Conservation (phyloP, 2,329 filamentous ascomycete species). For the Leptoxyphium fumago region DNA sequence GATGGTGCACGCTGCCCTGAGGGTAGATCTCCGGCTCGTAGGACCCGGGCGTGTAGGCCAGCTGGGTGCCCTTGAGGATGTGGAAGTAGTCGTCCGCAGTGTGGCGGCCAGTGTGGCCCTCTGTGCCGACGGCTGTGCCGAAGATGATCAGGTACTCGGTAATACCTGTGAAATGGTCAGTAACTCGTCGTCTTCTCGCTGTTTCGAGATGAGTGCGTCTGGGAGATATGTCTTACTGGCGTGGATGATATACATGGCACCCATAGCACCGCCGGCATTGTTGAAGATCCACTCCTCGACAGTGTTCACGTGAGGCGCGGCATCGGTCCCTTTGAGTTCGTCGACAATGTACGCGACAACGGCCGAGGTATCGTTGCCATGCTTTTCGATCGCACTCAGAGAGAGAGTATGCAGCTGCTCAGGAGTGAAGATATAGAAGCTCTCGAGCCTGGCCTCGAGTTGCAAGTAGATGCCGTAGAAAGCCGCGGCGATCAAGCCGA, state of each 20-base stretch:
- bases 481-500: slow-evolving; percentile 41
- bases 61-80: slow-evolving; percentile 66
- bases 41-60: slow-evolving; percentile 53
- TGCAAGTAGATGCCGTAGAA: slow-evolving; percentile 40
- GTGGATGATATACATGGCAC: slow-evolving; percentile 79
- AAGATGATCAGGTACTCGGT: slow-evolving; percentile 89
- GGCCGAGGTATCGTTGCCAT: slow-evolving; percentile 60
- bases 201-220: neutral
- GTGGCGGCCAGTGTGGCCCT: slow-evolving; percentile 78
- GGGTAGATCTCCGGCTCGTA: slow-evolving; percentile 58
- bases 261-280: slow-evolving; percentile 85
- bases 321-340: slow-evolving; percentile 43
- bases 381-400: slow-evolving; percentile 46
- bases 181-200: neutral
- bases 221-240: slow-evolving; percentile 45
- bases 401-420: slow-evolving; percentile 55
- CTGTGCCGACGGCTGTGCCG: slow-evolving; percentile 68
- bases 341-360: slow-evolving; percentile 56
- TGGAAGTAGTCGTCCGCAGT: slow-evolving; percentile 91
- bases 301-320: slow-evolving; percentile 7
- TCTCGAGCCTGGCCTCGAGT: slow-evolving; percentile 37
- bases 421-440: slow-evolving; percentile 61
- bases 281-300: slow-evolving; percentile 77
- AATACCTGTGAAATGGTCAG: slow-evolving; percentile 32
- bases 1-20: slow-evolving; percentile 55